Conservation (phyloP, 768 basidiomycete species). For the Phlebiopsis gigantea region DNA sequence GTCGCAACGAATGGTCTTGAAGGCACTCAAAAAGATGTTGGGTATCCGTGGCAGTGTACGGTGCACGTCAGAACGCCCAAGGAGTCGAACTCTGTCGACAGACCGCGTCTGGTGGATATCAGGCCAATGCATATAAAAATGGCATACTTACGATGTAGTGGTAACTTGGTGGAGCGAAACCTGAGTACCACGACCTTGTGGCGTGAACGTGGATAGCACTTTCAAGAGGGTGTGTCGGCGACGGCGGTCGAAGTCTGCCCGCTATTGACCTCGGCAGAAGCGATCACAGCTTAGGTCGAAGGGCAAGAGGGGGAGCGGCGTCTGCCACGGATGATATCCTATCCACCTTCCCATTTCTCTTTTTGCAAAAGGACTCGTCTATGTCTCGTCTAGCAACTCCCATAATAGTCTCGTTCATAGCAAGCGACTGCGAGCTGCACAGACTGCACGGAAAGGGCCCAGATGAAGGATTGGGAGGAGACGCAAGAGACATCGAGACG, state of each 20-base stretch:
- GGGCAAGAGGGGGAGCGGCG: conserved; percentile 15
- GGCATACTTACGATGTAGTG: conserved; percentile 9
- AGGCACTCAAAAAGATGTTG: conserved; percentile 8
- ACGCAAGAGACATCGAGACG: conserved; percentile 7
- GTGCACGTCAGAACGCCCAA: conserved; percentile 6
- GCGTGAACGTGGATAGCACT: background rate
- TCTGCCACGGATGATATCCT: conserved; percentile 7
- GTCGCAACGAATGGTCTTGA: background rate
- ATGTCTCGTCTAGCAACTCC: conserved; percentile 7
- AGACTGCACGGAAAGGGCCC: background rate
- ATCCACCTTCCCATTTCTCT: background rate
- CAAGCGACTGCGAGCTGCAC: background rate
- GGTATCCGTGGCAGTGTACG: conserved; percentile 10
- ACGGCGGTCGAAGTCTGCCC: conserved; percentile 7
- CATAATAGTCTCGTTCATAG: background rate
- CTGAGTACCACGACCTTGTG: background rate
- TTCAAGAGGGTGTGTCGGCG: conserved; percentile 1
- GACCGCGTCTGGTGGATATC: conserved; percentile 6
- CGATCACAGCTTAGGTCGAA: conserved; percentile 16
- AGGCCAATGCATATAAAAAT: background rate
- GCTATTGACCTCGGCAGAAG: conserved; percentile 3
- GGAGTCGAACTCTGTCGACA: conserved; percentile 6
- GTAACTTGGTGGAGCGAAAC: background rate
- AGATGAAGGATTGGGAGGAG: conserved; percentile 4
- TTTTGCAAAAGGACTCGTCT: conserved; percentile 2